Conservation (phyloP, 2,329 filamentous ascomycete species). For the Talaromyces sp. region DNA sequence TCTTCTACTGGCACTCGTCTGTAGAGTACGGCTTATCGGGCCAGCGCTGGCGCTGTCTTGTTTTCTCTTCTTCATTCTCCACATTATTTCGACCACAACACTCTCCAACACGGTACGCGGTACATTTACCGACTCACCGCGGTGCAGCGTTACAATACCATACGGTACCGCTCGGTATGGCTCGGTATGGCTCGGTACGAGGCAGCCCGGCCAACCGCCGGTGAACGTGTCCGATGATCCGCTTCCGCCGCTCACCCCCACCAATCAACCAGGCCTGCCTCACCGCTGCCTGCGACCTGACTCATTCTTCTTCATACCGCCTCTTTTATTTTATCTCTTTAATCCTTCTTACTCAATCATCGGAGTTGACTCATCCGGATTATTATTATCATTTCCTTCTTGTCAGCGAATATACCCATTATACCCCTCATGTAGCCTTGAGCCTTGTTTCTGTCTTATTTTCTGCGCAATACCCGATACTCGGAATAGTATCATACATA, state of each 20-base stretch:
- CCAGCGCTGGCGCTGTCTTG: background rate
- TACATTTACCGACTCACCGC: background rate
- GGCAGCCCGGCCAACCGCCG: background rate
- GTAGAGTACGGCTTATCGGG: background rate
- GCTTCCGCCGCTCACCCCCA: background rate
- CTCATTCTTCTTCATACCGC: background rate
- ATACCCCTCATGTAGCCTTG: slow-evolving; percentile 8
- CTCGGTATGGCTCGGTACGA: background rate
- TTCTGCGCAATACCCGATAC: background rate
- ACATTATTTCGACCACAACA: background rate
- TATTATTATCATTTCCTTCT: no score
- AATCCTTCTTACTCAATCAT: background rate
- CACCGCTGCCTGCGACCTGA: slow-evolving; percentile 2
- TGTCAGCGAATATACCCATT: background rate
- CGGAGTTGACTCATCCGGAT: background rate
- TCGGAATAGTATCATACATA: background rate
- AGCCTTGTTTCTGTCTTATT: background rate
- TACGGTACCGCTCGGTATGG: background rate
- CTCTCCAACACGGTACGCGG: background rate
- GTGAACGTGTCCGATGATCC: background rate
- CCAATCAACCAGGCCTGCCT: background rate
- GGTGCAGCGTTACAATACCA: background rate
- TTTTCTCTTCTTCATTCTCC: background rate
- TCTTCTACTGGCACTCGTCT: background rate
- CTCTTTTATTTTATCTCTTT: background rate